Base-by-base conservation (phyloP, 768 basidiomycete species). In the Amanita inopinata region DNA sequence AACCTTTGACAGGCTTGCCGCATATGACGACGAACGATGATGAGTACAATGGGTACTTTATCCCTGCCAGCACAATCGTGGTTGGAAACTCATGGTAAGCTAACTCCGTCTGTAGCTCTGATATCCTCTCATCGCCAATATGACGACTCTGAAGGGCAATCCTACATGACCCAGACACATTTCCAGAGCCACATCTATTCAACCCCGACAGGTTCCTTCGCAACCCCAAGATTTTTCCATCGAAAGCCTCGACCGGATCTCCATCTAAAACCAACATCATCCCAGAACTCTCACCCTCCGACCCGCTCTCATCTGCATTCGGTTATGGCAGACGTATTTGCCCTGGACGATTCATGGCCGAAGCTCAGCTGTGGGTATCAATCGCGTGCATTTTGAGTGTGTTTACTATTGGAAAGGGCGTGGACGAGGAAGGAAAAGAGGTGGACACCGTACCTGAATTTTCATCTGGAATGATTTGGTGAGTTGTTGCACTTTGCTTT, bases 391-490 rank as follows among this genome's bases (percentile, higher is more conserved):
- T 73, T 3, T 51, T 73, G 30, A 56, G 59, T 32, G 57, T 55
- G 1, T 76, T 70, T 47, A 51, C 67, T 31, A 67, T 74, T 28
- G 37, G 45, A 6, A 61, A 63, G 18, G 60, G 62, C 0, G 40
- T 60, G 2, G 66, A 72, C 49, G 59, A 57, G 24, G 43, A 40
- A n/a, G 69, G 69, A 1, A 46, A 38, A 10, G 52, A 53, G 10
- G 47, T 67, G 2, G 52, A 60, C 18, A 53, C 61, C 1, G 51
- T 50, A 30, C 56, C 66, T 4, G 55, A 48, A 3, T 71, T 71
- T 47, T 59, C 65, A 3, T 62, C 63, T 14, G 70, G 69, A 1
- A 53, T 72, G 56, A 68, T 72, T 31, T 63, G 65, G 70, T 70
- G 32, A 36, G 60, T 53, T 35, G 36, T 14, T 28, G 4, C n/a